Conservation (phyloP, 768 basidiomycete species). For the Suillus paluster region DNA sequence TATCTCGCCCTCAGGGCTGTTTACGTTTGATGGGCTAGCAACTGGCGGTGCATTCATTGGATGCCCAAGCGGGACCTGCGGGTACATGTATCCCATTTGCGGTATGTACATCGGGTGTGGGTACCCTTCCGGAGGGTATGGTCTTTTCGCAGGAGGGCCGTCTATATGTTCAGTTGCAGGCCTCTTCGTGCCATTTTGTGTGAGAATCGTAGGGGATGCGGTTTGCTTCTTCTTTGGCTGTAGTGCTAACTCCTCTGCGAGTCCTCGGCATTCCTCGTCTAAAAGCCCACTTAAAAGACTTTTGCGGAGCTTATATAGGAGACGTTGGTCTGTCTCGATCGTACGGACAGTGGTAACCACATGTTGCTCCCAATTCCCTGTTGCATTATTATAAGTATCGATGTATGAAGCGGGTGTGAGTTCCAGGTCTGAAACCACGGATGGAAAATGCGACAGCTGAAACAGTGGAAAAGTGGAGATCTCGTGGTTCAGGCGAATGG, state of each 20-base stretch:
- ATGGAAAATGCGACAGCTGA: constrained; percentile 55
- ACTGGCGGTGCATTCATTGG: constrained; percentile 24
- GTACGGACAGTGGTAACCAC: constrained; percentile 59
- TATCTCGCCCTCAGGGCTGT: constrained; percentile 22
- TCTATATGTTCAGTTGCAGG: constrained; percentile 28
- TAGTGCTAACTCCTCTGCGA: constrained; percentile 57
- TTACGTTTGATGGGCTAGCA: constrained; percentile 16
- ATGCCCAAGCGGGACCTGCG: constrained; percentile 29
- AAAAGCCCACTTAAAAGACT: constrained; percentile 59
- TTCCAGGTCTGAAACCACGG: constrained; percentile 59
- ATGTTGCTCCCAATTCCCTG: constrained; percentile 72
- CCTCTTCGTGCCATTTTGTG: constrained; percentile 29
- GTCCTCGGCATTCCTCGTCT: constrained; percentile 60
- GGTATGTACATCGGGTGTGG: constrained; percentile 35
- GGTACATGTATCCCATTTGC: constrained; percentile 31
- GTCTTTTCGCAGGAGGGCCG: constrained; percentile 30
- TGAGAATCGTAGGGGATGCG: constrained; percentile 13
- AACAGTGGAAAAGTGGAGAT: constrained; percentile 70
- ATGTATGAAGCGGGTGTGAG: constrained; percentile 57
- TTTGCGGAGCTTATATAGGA: constrained; percentile 64
- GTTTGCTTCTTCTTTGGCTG: constrained; percentile 39
- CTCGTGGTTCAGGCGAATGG: constrained; percentile 59
- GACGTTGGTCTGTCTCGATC: constrained; percentile 61
- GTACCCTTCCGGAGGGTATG: constrained; percentile 32
- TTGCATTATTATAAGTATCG: constrained; percentile 58